A percentile compares a stretch with the other conserved stretches of the same genome.
Conservation (phyloP, 192 early-diverging fungal genomes). For the Allomyces javanicus region DNA sequence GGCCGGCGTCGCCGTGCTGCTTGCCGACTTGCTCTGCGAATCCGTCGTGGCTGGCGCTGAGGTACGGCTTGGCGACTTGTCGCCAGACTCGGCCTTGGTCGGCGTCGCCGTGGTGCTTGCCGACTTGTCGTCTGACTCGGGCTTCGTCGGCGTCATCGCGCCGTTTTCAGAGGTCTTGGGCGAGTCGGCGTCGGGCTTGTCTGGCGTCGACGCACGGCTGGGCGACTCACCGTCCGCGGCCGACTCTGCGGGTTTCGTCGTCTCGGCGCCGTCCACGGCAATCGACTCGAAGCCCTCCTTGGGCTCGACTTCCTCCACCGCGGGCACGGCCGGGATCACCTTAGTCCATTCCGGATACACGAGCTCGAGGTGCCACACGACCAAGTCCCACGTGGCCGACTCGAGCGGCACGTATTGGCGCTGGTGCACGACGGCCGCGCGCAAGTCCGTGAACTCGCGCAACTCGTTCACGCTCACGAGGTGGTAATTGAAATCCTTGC, state of each 20-base stretch:
- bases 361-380: conserved; percentile 77
- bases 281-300: too few relatives aligned
- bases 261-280: too few relatives aligned
- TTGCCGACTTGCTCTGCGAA: neutral
- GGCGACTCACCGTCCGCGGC: too few relatives aligned
- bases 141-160: neutral
- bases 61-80: too few relatives aligned
- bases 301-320: neutral
- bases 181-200: conserved; percentile 7
- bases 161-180: conserved; percentile 2
- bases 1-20: neutral
- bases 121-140: too few relatives aligned
- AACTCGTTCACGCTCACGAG: conserved; percentile 67
- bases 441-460: conserved; percentile 59
- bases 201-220: conserved; percentile 7
- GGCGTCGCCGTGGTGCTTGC: too few relatives aligned
- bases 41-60: neutral
- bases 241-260: too few relatives aligned
- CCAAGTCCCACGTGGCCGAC: conserved; percentile 38
- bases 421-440: conserved; percentile 50
- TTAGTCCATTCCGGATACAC: conserved; percentile 45
- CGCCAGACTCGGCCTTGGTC: too few relatives aligned
- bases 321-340: neutral
- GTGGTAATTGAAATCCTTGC: conserved; percentile 75
- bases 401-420: conserved; percentile 20